A percentile compares a stretch with the other conserved stretches of the same genome.
Conservation (phyloP, 164 flowering plant species). For the Euptelea pleiosperma region DNA sequence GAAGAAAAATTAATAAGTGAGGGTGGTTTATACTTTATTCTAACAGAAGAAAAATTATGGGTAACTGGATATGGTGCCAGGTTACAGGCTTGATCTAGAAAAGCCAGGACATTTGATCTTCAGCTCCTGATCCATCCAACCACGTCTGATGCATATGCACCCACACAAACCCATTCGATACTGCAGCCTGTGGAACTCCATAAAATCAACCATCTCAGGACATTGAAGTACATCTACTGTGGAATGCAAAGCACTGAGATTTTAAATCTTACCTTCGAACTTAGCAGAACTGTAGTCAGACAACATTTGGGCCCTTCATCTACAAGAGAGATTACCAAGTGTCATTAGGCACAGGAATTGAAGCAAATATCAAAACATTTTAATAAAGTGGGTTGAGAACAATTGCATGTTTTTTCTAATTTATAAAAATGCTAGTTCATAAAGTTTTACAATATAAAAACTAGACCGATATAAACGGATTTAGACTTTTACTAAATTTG, state of each 20-base stretch:
- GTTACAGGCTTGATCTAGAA: constrained; percentile 31
- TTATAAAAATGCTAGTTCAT: no score
- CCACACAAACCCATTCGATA: constrained; percentile 32
- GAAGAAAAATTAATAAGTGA: no score
- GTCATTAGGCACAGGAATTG: background rate
- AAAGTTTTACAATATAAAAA: no score
- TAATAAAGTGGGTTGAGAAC: no score
- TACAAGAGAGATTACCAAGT: constrained; percentile 18
- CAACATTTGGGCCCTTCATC: constrained; percentile 45
- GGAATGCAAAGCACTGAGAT: background rate
- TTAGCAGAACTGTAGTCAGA: constrained; percentile 36
- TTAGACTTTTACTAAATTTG: no score
- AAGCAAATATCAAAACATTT: no score
- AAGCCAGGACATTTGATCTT: constrained; percentile 32
- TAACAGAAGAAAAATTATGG: background rate
- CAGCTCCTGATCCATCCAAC: constrained; percentile 34
- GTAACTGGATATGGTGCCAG: no score
- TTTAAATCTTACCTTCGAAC: constrained; percentile 38
- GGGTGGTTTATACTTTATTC: no score
- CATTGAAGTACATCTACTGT: background rate
- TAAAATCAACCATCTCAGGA: background rate
- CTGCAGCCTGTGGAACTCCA: constrained; percentile 21
- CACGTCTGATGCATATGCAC: constrained; percentile 61
- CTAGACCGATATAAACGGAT: no score
- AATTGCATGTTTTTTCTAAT: no score